Evolutionary conservation across 1,139 yeast species (phyloP).

Genomic region (Scheffersomyces stambukii): DNA sequence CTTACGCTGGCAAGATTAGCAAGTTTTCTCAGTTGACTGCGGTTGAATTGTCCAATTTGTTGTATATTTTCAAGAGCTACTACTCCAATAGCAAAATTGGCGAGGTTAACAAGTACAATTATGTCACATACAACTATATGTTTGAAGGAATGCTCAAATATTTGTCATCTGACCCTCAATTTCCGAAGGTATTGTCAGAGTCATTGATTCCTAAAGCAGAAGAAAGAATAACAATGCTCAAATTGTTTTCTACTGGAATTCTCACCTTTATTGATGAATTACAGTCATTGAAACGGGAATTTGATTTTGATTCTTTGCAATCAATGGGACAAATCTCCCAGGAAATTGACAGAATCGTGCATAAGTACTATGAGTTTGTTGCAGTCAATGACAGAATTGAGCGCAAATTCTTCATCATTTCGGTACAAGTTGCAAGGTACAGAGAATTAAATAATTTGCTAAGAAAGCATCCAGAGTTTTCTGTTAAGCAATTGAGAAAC

Average conservation of each 20-base stretch:
- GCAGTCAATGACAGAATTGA: constrained; percentile 3
- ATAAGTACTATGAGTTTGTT: constrained; percentile 18
- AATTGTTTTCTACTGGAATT: constrained; percentile 15
- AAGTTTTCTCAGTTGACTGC: constrained; percentile 24
- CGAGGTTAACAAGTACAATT: constrained; percentile 14
- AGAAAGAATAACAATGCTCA: neutral
- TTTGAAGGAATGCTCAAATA: constrained; percentile 9
- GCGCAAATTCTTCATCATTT: constrained; percentile 3
- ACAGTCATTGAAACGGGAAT: constrained; percentile 17
- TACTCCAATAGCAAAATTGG: constrained; percentile 19
- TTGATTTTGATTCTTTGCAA: constrained; percentile 15
- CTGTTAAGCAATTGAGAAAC: constrained; percentile 3
- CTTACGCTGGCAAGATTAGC: constrained; percentile 20
- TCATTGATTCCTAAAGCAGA: constrained; percentile 12
- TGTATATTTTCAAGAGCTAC: constrained; percentile 26
- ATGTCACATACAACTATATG: constrained; percentile 20
- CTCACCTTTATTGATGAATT: constrained; percentile 24
- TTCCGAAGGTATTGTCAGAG: constrained; percentile 12
- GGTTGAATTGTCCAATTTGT: constrained; percentile 23
- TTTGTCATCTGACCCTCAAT: constrained; percentile 3
- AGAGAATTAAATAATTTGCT: constrained; percentile 4
- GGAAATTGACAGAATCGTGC: constrained; percentile 18
- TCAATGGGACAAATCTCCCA: constrained; percentile 13
- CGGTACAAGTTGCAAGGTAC: constrained; percentile 5
- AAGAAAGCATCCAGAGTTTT: neutral